Evolutionary conservation across 2,329 filamentous ascomycete genomes (phyloP), one percentile per base, ranked within the genome.

Genomic region (Aspergillus sp.): DNA sequence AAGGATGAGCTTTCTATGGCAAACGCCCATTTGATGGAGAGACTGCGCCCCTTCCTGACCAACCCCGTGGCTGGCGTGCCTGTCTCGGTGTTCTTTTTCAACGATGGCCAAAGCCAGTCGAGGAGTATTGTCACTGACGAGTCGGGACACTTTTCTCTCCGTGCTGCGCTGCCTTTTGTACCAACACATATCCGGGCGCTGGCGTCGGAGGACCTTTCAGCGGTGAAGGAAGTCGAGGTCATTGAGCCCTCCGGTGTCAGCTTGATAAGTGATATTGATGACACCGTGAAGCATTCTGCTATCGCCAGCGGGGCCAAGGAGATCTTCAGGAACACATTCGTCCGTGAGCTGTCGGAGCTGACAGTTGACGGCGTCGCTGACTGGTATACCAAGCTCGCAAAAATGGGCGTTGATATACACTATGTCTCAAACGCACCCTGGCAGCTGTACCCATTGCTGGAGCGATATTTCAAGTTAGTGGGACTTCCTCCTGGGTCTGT

Each of bases 371-470:
- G 94, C 2, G 92, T 97, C 17, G 83, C 80, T 53, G 90, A 95
- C 57, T 97, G 94, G 93, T 99, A 97, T 67, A 84, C 79, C 32
- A 79, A 79, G 17, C 80, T 99, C 73, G 81, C 88, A 36, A 79
- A 85, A 17, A 84, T 93, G 75, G 91, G 92, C 16, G 93, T 97
- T 20, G 84, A 86, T 62, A 82, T 99, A 48, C 95, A 99, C 68
- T 99, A 99, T 70, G 95, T 96, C 59, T 99, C 94, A n/a, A 99
- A 99, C 72, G 96, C 93, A 47, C 94, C 94, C 0, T 99, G 95
- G 95, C 95, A 99, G 69, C 81, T 99, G 5, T 99, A 90, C 63
- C 94, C 94, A 0, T 85, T 97, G 2, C 77, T 99, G 10, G 88
- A 89, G 4, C 90, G 84, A 49, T 99, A 88, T 69, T 96, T 97